Evolutionary conservation across 2,329 filamentous ascomycete species (phyloP), one percentile per base, ranked within the genome.

Genomic region (Ophiostoma himal-ulmi): DNA sequence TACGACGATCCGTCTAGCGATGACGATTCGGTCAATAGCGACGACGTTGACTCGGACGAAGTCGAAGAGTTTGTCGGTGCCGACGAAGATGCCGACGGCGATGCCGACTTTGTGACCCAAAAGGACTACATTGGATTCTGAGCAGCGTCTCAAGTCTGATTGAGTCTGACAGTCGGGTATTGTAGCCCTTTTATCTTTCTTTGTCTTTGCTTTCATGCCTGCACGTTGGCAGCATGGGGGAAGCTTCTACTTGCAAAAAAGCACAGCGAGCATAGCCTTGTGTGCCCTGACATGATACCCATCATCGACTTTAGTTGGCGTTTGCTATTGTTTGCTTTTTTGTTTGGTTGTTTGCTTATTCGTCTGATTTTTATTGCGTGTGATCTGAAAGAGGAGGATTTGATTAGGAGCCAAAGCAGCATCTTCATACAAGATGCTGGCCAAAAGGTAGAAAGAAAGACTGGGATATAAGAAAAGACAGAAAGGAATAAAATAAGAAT

Each of bases 21-120:
- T 82, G 91, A 93, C 76, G 91, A 93, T 73, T 91, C 90, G 73
- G 84, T 88, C 74, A 87, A 90, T 77, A 91, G 88, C 77, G 89
- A 94, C 78, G 91, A 94, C 78, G 86, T 92, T 76, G 91, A 94
- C 80, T 94, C 91, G 70, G 91, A 93, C 77, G 87, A 87, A 73
- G 83, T 89, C 71, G 88, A 89, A 76, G 88, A 90, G 78, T 88
- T 89, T 75, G 83, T 89, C 73, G 81, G 81, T 48, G 81, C 84
- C 70, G 83, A 85, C 72, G 84, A 85, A 71, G 82, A 80, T 71
- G 81, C 84, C 69, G 71, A 71, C 26, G 62, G 36, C 20, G 84
- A 86, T 73, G 79, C 82, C 70, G 86, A 87, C 73, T 85, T 88
- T 77, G 81, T 83, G 71, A 81, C 84, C 74, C 82, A 86, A 75